phyloP scores from a whole-genome alignment of 2,329 filamentous ascomycete species.

The Nemania diffusa region DNA sequence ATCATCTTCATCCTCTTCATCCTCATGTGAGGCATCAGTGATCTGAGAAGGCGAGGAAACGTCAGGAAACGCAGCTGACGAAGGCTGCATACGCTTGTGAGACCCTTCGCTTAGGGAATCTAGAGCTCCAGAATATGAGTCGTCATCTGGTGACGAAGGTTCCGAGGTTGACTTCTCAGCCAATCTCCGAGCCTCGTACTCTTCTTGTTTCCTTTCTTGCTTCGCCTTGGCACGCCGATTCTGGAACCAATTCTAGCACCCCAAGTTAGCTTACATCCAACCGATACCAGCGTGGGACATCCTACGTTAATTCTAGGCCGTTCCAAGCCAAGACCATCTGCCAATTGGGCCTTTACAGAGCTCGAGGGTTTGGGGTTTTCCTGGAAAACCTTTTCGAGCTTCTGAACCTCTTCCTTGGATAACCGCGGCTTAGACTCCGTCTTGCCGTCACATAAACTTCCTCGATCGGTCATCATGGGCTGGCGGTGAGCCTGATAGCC shows the following conservation, averaged over 20 bases:
- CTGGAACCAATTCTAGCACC: conserved; percentile 72
- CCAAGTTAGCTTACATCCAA: conserved; percentile 36
- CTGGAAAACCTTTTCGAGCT: conserved; percentile 69
- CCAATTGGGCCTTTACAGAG: conserved; percentile 68
- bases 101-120: conserved; percentile 47
- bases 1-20: conserved; percentile 37
- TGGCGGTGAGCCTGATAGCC: conserved; percentile 43
- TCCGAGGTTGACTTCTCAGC: conserved; percentile 53
- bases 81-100: conserved; percentile 51
- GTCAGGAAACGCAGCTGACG: conserved; percentile 52
- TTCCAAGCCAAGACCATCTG: conserved; percentile 71
- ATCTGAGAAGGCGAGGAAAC: conserved; percentile 41
- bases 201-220: conserved; percentile 68
- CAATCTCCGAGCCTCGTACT: conserved; percentile 58
- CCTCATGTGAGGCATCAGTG: conserved; percentile 35
- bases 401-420: conserved; percentile 80
- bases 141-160: conserved; percentile 47
- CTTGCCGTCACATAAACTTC: conserved; percentile 45
- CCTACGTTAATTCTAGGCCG: conserved; percentile 71
- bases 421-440: conserved; percentile 65
- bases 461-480: conserved; percentile 44
- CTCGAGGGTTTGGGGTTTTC: conserved; percentile 73
- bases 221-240: conserved; percentile 73
- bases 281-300: conserved; percentile 37
- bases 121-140: conserved; percentile 32